phyloP scores from a whole-genome alignment of 805 yeast genomes.

The Zygosaccharomyces gambellarensis region DNA sequence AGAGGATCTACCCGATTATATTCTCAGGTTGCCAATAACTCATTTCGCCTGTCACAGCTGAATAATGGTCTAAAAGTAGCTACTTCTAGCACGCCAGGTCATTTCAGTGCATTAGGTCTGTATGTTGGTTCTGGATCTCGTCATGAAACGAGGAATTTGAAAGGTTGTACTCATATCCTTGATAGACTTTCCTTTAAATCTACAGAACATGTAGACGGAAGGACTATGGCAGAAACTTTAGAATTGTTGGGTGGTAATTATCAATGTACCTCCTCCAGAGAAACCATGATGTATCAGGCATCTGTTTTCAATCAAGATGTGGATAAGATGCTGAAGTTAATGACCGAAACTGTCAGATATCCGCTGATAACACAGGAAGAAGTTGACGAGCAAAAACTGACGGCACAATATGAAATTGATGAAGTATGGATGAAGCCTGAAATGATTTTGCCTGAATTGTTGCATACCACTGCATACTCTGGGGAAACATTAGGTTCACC shows the following conservation, averaged over 20 bases:
- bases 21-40: slow-evolving; percentile 23
- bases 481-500: slow-evolving; percentile 81
- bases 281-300: slow-evolving; percentile 88
- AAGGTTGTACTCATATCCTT: slow-evolving; percentile 77
- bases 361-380: slow-evolving; percentile 70
- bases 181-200: slow-evolving; percentile 85
- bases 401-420: slow-evolving; percentile 75
- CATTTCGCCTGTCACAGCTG: slow-evolving; percentile 40
- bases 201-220: slow-evolving; percentile 52
- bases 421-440: slow-evolving; percentile 85
- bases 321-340: slow-evolving; percentile 67
- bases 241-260: slow-evolving; percentile 88
- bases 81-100: slow-evolving; percentile 82
- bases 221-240: slow-evolving; percentile 67
- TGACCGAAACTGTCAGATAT: slow-evolving; percentile 70
- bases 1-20: slow-evolving; percentile 14
- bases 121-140: slow-evolving; percentile 90
- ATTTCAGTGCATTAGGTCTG: slow-evolving; percentile 85
- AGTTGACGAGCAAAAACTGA: slow-evolving; percentile 62
- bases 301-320: slow-evolving; percentile 86
- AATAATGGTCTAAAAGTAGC: slow-evolving; percentile 78
- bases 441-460: slow-evolving; percentile 78
- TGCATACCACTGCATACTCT: slow-evolving; percentile 76
- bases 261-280: slow-evolving; percentile 89
- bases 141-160: slow-evolving; percentile 54